Percentiles rank a stretch among this genome's conserved stretches.
Evolutionary conservation across 1,139 yeast genomes (phyloP).

Genomic region (Waltiozyma sp.): DNA sequence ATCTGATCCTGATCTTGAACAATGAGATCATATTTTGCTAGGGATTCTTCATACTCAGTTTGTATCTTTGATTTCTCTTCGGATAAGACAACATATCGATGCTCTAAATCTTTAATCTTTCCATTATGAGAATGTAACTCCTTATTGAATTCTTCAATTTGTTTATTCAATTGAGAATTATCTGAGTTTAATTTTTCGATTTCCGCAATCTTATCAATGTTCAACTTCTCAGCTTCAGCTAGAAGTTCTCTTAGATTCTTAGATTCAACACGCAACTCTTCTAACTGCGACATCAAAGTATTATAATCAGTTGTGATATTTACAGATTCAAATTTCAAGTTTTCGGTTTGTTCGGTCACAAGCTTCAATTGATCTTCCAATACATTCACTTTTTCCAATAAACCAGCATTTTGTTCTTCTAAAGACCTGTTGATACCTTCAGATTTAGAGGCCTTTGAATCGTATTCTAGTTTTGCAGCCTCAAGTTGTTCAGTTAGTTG

Average conservation of each 20-base stretch:
- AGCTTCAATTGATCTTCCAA: slow-evolving; percentile 1
- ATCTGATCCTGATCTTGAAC: neutral
- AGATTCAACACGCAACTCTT: neutral
- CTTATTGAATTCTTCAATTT: neutral
- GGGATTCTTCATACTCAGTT: neutral
- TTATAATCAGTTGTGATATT: neutral
- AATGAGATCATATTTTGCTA: neutral
- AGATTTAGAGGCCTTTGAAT: neutral
- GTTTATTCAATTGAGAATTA: neutral
- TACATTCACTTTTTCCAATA: neutral
- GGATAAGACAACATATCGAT: neutral
- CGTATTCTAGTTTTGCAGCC: neutral
- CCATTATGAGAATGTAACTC: neutral
- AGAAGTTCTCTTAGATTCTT: too few relatives aligned
- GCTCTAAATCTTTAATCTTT: neutral
- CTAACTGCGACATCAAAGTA: neutral
- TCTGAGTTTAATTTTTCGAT: neutral
- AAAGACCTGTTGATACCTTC: neutral
- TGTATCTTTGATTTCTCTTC: slow-evolving; percentile 2
- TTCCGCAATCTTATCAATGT: neutral
- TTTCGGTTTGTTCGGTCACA: slow-evolving; percentile 1
- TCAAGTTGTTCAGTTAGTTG: neutral
- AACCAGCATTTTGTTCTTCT: neutral
- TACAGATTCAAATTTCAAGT: neutral
- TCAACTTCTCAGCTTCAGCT: neutral